Percentiles rank a stretch among this genome's conserved stretches.
Conservation (phyloP, 208 protist species). For the Cochliopodium minus region DNA sequence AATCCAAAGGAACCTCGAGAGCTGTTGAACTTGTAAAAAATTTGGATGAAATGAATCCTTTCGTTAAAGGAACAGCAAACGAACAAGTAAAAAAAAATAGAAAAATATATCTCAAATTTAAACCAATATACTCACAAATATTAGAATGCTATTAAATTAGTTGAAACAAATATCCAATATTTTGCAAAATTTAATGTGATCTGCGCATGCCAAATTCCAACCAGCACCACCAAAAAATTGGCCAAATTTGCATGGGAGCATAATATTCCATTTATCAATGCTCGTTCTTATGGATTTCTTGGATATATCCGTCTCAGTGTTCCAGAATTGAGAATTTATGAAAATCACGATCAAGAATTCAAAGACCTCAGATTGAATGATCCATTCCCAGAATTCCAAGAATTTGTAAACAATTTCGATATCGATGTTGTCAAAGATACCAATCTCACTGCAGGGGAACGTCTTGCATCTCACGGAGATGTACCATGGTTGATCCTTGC, state of each 20-base stretch:
- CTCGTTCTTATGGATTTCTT: conserved; percentile 4
- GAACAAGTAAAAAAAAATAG: no score
- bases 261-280: neutral
- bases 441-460: neutral
- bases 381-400: neutral
- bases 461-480: neutral
- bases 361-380: neutral
- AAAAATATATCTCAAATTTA: no score
- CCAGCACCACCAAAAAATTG: neutral
- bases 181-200: conserved; percentile 2
- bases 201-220: neutral
- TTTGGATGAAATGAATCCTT: neutral
- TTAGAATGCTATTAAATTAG: neutral
- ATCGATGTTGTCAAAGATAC: neutral
- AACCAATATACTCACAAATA: no score
- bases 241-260: neutral
- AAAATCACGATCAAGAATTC: neutral
- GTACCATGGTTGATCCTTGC: neutral
- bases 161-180: neutral
- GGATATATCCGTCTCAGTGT: neutral
- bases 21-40: neutral
- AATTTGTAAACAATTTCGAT: neutral
- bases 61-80: neutral
- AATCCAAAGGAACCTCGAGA: neutral
- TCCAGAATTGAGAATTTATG: neutral